Evolutionary conservation across 1,139 yeast species (phyloP).

Genomic region (Sugiyamaella pinicola): DNA sequence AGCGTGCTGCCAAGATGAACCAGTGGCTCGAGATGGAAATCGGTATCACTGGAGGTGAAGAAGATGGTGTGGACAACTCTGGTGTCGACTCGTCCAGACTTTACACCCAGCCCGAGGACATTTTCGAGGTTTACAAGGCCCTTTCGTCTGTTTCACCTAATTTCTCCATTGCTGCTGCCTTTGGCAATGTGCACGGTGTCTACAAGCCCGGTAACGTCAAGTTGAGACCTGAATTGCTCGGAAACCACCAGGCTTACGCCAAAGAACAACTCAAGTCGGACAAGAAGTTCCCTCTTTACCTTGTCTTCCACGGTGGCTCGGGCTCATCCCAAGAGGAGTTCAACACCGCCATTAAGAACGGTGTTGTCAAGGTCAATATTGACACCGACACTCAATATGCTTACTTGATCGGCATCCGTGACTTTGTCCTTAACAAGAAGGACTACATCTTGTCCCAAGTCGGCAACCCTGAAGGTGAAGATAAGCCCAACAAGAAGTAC

Average conservation of each 20-base stretch:
- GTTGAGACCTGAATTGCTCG: slow-evolving; percentile 89
- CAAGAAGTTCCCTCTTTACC: slow-evolving; percentile 77
- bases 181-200: slow-evolving; percentile 99
- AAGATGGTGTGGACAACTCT: slow-evolving; percentile 99
- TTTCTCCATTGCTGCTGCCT: slow-evolving; percentile 99
- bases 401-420: slow-evolving; percentile 94
- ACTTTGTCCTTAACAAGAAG: slow-evolving; percentile 92
- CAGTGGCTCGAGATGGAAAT: slow-evolving; percentile 99
- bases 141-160: slow-evolving; percentile 90
- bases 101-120: slow-evolving; percentile 96
- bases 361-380: slow-evolving; percentile 98
- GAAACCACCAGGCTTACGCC: slow-evolving; percentile 88
- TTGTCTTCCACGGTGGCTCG: slow-evolving; percentile 99
- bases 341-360: slow-evolving; percentile 84
- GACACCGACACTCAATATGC: slow-evolving; percentile 99
- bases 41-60: slow-evolving; percentile 99
- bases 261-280: slow-evolving; percentile 60
- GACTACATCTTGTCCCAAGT: slow-evolving; percentile 86
- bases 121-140: slow-evolving; percentile 86
- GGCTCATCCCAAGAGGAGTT: slow-evolving; percentile 94
- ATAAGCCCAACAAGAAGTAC: slow-evolving; percentile 95
- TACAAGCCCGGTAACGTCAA: slow-evolving; percentile 99
- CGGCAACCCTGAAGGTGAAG: slow-evolving; percentile 99
- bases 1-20: slow-evolving; percentile 88
- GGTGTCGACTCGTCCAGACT: slow-evolving; percentile 82